A percentile compares a stretch with the other conserved stretches of the same genome.
Conservation (phyloP, 306 rosid species). For the Gillenia trifoliata region DNA sequence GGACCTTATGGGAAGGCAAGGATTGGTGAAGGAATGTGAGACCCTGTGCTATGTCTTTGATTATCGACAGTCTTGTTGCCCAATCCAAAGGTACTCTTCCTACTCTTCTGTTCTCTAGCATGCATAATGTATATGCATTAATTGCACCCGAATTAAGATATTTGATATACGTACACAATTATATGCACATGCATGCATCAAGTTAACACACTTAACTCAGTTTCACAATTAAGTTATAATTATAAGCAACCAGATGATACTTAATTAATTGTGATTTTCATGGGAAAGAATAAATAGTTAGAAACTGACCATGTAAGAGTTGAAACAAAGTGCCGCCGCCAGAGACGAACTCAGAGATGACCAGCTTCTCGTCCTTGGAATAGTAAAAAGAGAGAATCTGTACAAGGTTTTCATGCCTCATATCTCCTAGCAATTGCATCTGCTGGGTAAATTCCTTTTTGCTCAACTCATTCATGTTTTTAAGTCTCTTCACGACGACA, state of each 20-base stretch:
- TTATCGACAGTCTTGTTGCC: slow-evolving; percentile 50
- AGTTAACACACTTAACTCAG: neutral
- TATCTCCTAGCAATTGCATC: slow-evolving; percentile 53
- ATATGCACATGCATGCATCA: neutral
- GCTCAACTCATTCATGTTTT: slow-evolving; percentile 43
- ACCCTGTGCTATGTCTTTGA: slow-evolving; percentile 65
- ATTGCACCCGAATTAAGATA: neutral
- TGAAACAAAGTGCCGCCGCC: slow-evolving; percentile 42
- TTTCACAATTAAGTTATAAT: too few species aligned
- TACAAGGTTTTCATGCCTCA: slow-evolving; percentile 59
- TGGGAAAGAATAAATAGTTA: neutral
- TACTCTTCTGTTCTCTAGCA: slow-evolving; percentile 46
- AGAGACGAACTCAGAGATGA: slow-evolving; percentile 45
- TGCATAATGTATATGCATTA: too few species aligned
- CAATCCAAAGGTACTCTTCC: slow-evolving; percentile 55
- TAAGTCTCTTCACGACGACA: slow-evolving; percentile 61
- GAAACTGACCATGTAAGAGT: slow-evolving; percentile 59
- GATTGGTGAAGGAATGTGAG: slow-evolving; percentile 61
- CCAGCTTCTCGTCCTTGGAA: slow-evolving; percentile 55
- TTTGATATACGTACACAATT: too few species aligned
- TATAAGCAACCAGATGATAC: too few species aligned
- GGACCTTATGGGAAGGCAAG: slow-evolving; percentile 53
- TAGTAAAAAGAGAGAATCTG: slow-evolving; percentile 50
- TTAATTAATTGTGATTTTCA: neutral
- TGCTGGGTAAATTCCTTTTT: slow-evolving; percentile 66